phyloP scores from a whole-genome alignment of 352 stramenopile genomes.

The Elongisporangium undulatum region DNA sequence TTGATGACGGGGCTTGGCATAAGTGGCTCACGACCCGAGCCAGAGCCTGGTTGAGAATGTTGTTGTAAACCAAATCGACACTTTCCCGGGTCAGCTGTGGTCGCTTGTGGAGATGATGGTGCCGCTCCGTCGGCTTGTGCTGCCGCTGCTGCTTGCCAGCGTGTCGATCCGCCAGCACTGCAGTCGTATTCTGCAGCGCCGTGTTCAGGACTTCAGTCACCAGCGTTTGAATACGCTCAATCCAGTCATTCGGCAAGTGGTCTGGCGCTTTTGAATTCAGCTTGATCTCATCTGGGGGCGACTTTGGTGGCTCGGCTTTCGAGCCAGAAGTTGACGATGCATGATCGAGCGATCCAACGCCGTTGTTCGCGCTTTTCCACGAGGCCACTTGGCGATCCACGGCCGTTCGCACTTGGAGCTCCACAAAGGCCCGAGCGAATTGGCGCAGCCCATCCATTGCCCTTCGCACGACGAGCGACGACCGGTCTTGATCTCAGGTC shows the following conservation, averaged over 20 bases:
- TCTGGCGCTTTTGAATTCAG: too few species aligned
- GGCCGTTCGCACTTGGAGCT: background rate
- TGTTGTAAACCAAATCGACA: background rate
- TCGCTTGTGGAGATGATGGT: background rate
- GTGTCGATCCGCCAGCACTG: background rate
- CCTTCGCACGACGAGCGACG: too few species aligned
- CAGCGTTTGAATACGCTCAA: background rate
- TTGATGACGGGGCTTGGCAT: background rate
- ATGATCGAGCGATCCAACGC: background rate
- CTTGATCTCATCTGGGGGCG: too few species aligned
- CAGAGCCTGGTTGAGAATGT: background rate
- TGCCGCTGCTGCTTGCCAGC: background rate
- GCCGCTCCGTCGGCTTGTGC: background rate
- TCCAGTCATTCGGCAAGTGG: background rate
- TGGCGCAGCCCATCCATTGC: background rate
- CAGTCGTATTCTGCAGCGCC: background rate
- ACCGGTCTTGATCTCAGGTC: background rate
- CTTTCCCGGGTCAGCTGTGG: background rate
- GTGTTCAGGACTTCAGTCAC: background rate
- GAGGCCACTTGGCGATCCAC: background rate
- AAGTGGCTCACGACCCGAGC: background rate
- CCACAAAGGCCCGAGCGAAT: background rate
- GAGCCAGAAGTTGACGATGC: background rate
- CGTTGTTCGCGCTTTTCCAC: background rate
- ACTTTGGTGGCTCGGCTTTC: too few species aligned